Evolutionary conservation across 1,284 basidiomycete species (phyloP).

Genomic region (Vanrija pseudolonga): DNA sequence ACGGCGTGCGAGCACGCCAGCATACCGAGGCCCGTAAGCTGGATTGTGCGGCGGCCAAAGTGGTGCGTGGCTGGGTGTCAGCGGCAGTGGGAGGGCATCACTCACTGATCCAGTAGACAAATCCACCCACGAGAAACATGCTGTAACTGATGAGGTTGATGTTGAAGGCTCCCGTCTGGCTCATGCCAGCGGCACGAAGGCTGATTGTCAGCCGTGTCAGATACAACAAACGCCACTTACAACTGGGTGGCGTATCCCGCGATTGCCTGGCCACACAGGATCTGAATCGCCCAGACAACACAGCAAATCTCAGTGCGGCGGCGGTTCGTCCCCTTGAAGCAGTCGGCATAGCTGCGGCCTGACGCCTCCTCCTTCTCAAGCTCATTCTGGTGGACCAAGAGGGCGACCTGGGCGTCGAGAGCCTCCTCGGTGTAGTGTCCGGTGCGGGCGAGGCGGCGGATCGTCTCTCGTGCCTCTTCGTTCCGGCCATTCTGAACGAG

Average conservation of each 20-base stretch:
- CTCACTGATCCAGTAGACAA: slow-evolving; percentile 33
- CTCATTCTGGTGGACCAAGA: slow-evolving; percentile 22
- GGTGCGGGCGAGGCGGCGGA: background rate
- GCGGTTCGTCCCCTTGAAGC: slow-evolving; percentile 7
- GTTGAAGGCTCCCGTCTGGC: background rate
- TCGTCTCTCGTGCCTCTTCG: background rate
- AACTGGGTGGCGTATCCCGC: slow-evolving; percentile 4
- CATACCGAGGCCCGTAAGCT: slow-evolving; percentile 45
- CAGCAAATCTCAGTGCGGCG: slow-evolving; percentile 1
- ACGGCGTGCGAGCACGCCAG: slow-evolving; percentile 47
- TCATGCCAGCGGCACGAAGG: background rate
- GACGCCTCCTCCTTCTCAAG: slow-evolving; percentile 15
- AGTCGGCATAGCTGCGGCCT: slow-evolving; percentile 10
- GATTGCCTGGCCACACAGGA: slow-evolving; percentile 18
- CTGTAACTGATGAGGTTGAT: background rate
- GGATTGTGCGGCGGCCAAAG: slow-evolving; percentile 49
- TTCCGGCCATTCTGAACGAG: background rate
- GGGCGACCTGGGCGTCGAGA: background rate
- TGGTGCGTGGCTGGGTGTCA: slow-evolving; percentile 19
- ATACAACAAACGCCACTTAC: background rate
- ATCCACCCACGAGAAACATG: slow-evolving; percentile 35
- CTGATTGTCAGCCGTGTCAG: background rate
- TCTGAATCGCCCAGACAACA: slow-evolving; percentile 8
- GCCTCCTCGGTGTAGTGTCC: background rate
- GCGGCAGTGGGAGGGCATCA: slow-evolving; percentile 3